Evolutionary conservation across 768 basidiomycete species (phyloP).

Genomic region (Rhodotorula sphaerocarpa): DNA sequence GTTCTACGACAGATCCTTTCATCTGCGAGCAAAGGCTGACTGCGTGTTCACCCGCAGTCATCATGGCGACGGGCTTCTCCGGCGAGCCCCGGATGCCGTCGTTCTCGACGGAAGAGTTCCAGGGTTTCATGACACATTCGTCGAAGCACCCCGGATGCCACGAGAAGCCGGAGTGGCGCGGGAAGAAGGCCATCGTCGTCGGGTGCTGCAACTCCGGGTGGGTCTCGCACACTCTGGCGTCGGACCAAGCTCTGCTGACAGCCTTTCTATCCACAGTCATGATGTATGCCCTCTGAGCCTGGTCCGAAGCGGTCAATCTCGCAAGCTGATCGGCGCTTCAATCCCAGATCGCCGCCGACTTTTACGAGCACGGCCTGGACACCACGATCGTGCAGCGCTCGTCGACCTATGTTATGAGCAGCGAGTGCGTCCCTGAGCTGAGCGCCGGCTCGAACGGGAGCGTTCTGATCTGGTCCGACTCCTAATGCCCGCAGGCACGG

Average conservation of each 20-base stretch:
- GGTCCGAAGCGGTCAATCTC: too few species aligned
- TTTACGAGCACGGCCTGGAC: conserved; percentile 47
- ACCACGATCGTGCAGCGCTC: conserved; percentile 51
- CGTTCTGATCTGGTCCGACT: too few species aligned
- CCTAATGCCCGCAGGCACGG: conserved; percentile 29
- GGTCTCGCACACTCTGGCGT: neutral
- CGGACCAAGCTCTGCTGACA: too few species aligned
- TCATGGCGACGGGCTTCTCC: conserved; percentile 37
- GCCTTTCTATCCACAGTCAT: neutral
- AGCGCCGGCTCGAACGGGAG: too few species aligned
- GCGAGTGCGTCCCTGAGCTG: neutral
- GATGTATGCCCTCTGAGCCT: too few species aligned
- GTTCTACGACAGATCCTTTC: too few species aligned
- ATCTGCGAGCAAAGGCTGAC: too few species aligned
- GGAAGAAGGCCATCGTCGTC: conserved; percentile 56
- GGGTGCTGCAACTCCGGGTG: conserved; percentile 6
- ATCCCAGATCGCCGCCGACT: conserved; percentile 48
- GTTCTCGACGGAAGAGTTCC: conserved; percentile 51
- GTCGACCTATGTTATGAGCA: conserved; percentile 48
- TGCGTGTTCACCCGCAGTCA: neutral
- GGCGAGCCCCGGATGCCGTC: conserved; percentile 36
- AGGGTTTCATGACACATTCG: conserved; percentile 59
- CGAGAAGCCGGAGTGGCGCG: conserved; percentile 52
- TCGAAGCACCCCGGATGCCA: conserved; percentile 46
- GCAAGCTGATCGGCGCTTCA: neutral